phyloP scores from a whole-genome alignment of 371 early-diverging fungal genomes.

The Rhizopus microsporus region DNA sequence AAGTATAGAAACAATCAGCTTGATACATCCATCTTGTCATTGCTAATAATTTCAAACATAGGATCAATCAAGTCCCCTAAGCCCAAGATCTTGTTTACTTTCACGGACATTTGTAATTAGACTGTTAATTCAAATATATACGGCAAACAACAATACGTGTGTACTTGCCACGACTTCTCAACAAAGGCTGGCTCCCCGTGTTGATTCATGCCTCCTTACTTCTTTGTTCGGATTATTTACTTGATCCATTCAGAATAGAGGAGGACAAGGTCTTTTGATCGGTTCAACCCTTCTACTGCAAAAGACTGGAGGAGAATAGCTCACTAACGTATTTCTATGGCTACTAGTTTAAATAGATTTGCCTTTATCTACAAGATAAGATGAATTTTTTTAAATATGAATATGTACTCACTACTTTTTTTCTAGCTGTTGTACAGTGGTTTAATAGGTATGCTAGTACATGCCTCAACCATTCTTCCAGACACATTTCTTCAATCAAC shows the following conservation, averaged over 20 bases:
- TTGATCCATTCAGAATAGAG: not conserved
- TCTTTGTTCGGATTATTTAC: not conserved
- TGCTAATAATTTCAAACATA: not conserved
- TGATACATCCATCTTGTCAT: not conserved
- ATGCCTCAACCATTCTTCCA: slow-evolving; percentile 1
- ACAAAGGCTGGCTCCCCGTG: not conserved
- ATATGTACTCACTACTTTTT: not conserved
- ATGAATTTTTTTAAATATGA: slow-evolving; percentile 1
- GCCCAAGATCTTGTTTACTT: not conserved
- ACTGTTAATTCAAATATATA: not conserved
- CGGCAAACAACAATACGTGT: slow-evolving; percentile 9
- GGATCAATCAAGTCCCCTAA: not conserved
- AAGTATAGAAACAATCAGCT: not conserved
- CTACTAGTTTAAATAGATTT: not conserved
- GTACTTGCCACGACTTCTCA: slow-evolving; percentile 4
- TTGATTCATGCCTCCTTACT: not conserved
- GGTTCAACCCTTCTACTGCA: slow-evolving; percentile 2
- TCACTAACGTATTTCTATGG: not conserved
- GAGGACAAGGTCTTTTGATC: not conserved
- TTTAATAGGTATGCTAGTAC: slow-evolving; percentile 5
- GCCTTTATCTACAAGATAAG: not conserved
- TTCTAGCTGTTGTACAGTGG: not conserved
- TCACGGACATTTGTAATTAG: not conserved
- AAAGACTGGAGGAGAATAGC: slow-evolving; percentile 4
- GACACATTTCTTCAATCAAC: slow-evolving; percentile 1